These are phyloP conservation scores for Podospora appendiculata DNA, from an alignment of 495 filamentous ascomycete species.

Conservation along the genomic window DNA sequence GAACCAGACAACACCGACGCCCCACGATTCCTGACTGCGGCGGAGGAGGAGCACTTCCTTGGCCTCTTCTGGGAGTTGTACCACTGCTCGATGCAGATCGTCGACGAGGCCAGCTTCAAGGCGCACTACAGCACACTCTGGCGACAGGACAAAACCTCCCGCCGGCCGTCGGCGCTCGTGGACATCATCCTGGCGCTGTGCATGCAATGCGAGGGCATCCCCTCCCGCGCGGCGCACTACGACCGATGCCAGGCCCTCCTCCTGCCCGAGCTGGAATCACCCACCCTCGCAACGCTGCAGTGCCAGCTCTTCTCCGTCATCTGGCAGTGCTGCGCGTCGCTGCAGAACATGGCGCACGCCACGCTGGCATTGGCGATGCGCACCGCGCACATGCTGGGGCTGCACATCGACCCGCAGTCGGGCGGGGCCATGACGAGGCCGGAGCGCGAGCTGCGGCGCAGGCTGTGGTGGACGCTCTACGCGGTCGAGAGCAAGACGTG, in stretches of 20 bases:
- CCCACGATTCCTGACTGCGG: conserved; percentile 11
- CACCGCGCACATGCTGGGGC: conserved; percentile 42
- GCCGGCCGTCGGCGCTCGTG: conserved; percentile 44
- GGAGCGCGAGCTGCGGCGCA: conserved; percentile 34
- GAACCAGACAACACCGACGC: neutral
- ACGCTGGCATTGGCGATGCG: conserved; percentile 34
- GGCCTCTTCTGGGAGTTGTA: conserved; percentile 43
- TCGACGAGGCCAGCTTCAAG: conserved; percentile 42
- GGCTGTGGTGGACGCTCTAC: conserved; percentile 48
- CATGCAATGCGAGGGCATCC: conserved; percentile 39
- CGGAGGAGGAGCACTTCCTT: conserved; percentile 44
- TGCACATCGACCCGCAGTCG: conserved; percentile 40
- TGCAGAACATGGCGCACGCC: conserved; percentile 43
- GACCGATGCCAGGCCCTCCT: conserved; percentile 39
- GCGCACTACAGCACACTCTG: conserved; percentile 42
- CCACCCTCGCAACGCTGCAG: conserved; percentile 43
- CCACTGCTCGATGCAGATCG: conserved; percentile 27
- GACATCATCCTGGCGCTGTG: conserved; percentile 49
- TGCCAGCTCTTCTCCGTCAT: conserved; percentile 49
- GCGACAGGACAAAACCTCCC: conserved; percentile 19
- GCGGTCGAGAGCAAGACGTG: conserved; percentile 37
- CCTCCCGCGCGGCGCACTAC: conserved; percentile 25
- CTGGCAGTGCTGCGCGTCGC: conserved; percentile 50
- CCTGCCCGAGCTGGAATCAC: conserved; percentile 38
- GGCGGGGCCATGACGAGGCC: conserved; percentile 18